Evolutionary conservation across 257 asterid species (phyloP).

Genomic region (Jaltomata sinuosa): DNA sequence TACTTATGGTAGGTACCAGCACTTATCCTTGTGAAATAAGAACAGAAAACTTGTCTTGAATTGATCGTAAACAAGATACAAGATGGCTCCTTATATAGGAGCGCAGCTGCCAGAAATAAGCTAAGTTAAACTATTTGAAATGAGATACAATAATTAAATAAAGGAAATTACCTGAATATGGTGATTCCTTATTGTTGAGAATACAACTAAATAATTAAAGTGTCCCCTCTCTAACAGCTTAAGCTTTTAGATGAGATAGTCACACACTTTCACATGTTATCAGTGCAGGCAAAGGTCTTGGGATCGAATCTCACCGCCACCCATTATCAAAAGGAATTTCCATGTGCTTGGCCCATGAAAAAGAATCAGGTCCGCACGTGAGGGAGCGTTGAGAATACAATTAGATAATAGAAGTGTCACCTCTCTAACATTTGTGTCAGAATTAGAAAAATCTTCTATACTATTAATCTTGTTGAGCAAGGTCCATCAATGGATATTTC

Average conservation of each 20-base stretch:
- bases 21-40: background rate
- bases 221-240: no score
- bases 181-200: background rate
- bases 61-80: background rate
- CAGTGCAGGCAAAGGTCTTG: no score
- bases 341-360: no score
- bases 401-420: no score
- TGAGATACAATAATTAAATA: background rate
- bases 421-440: no score
- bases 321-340: no score
- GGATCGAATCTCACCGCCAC: no score
- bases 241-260: no score
- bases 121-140: background rate
- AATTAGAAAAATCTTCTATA: background rate
- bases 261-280: no score
- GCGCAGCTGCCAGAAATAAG: background rate
- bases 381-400: no score
- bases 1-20: conserved; percentile 47
- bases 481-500: background rate
- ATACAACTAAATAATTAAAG: no score
- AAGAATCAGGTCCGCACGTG: no score
- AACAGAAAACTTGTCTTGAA: background rate
- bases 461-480: background rate
- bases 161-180: background rate
- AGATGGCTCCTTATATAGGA: background rate